phyloP scores from a whole-genome alignment of 371 early-diverging fungal genomes.

The Capniomyces stellatus region DNA sequence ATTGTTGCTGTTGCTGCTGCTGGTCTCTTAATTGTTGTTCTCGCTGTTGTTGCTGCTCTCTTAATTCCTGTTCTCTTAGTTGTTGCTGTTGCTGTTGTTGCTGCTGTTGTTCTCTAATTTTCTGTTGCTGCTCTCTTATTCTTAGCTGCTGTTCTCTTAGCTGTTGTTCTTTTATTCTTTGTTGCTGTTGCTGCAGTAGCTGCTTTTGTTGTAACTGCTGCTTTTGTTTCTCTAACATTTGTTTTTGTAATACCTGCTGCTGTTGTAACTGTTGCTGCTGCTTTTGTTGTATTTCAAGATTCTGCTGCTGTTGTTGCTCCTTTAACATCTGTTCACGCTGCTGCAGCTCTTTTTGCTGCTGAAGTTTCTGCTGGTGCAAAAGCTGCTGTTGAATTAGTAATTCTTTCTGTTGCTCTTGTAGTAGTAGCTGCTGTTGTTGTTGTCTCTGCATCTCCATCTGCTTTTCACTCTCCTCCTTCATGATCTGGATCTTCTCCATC shows the following conservation, averaged over 20 bases:
- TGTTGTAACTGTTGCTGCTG: slow-evolving; percentile 17
- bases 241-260: slow-evolving; percentile 13
- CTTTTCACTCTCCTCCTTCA: not conserved
- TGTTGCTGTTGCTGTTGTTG: slow-evolving; percentile 1
- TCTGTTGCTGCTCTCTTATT: slow-evolving; percentile 2
- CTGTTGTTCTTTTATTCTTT: not conserved
- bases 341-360: not conserved
- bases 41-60: not conserved
- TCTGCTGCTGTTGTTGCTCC: slow-evolving; percentile 5
- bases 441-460: slow-evolving; percentile 12
- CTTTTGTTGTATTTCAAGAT: slow-evolving; percentile 3
- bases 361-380: slow-evolving; percentile 3
- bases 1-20: not conserved
- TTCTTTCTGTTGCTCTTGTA: slow-evolving; percentile 8
- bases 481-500: not conserved
- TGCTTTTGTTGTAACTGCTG: slow-evolving; percentile 5
- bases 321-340: not conserved
- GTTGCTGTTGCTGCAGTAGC: slow-evolving; percentile 5
- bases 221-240: slow-evolving; percentile 5
- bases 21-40: not conserved
- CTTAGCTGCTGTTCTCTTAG: not conserved
- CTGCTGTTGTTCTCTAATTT: not conserved
- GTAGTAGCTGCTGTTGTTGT: not conserved
- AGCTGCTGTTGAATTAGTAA: slow-evolving; percentile 9
- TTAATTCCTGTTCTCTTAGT: not conserved